These are phyloP conservation scores for Xylariaceae sp. DNA, from an alignment of 2,329 filamentous ascomycete genomes.

Conservation along the genomic window DNA sequence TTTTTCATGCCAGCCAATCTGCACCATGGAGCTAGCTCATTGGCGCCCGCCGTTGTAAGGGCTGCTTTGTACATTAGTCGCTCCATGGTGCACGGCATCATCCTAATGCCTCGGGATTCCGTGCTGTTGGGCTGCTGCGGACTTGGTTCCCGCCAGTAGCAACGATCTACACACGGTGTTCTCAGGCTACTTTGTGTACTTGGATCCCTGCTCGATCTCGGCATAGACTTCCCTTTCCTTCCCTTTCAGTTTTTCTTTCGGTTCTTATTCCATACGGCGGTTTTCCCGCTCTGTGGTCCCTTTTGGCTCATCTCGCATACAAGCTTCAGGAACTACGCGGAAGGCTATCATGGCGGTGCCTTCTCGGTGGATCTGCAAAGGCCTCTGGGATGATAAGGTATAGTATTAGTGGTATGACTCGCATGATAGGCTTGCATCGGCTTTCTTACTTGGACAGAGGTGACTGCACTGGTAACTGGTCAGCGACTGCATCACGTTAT, in stretches of 20 bases:
- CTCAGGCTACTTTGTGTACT: slow-evolving; percentile 37
- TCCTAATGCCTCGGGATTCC: slow-evolving; percentile 22
- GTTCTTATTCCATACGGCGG: slow-evolving; percentile 20
- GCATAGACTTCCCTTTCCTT: slow-evolving; percentile 36
- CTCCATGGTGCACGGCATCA: slow-evolving; percentile 34
- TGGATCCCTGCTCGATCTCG: slow-evolving; percentile 32
- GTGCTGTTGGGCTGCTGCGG: slow-evolving; percentile 26
- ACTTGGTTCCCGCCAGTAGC: slow-evolving; percentile 20
- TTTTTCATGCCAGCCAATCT: slow-evolving; percentile 22
- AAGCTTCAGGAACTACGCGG: not conserved
- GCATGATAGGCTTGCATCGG: slow-evolving; percentile 2
- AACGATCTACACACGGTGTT: slow-evolving; percentile 20
- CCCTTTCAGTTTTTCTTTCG: slow-evolving; percentile 25
- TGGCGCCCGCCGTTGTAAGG: slow-evolving; percentile 32
- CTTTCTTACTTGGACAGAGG: not conserved
- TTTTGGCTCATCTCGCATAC: slow-evolving; percentile 6
- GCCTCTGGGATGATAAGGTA: not conserved
- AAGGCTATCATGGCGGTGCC: not conserved
- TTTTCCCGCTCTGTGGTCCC: not conserved
- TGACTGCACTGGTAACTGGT: not conserved
- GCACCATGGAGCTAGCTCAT: slow-evolving; percentile 32
- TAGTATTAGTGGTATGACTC: slow-evolving; percentile 8
- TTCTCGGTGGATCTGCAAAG: slow-evolving; percentile 6
- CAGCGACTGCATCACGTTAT: slow-evolving; percentile 11
- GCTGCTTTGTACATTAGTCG: slow-evolving; percentile 42